phyloP scores from a whole-genome alignment of 345 rosid species.

The Arabis hirsuta region DNA sequence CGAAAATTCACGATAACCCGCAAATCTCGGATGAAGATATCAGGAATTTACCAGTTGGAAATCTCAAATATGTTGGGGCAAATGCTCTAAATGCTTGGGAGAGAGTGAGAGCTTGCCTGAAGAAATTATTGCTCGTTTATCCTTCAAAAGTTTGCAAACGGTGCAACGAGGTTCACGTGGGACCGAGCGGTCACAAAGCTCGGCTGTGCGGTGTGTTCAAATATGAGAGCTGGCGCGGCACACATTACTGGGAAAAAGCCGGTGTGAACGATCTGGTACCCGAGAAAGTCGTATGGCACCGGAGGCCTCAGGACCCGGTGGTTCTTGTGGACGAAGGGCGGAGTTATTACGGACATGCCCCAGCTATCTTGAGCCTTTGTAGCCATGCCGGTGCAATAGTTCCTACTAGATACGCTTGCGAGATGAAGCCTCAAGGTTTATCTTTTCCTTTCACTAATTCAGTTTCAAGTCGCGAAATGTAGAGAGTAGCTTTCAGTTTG shows the following conservation, averaged over 20 bases:
- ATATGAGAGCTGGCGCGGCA: constrained; percentile 75
- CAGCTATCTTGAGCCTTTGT: constrained; percentile 79
- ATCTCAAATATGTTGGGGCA: constrained; percentile 54
- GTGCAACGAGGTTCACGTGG: constrained; percentile 84
- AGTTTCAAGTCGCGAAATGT: neutral
- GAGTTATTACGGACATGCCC: constrained; percentile 83
- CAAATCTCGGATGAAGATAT: constrained; percentile 40
- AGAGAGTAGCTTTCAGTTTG: neutral
- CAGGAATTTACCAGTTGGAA: constrained; percentile 49
- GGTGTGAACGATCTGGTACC: constrained; percentile 79
- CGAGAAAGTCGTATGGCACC: constrained; percentile 73
- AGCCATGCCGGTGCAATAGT: constrained; percentile 67
- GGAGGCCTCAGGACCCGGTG: constrained; percentile 77
- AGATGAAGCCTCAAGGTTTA: constrained; percentile 78
- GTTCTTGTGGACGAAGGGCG: constrained; percentile 69
- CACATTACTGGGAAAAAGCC: constrained; percentile 84
- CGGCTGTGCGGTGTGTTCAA: constrained; percentile 81
- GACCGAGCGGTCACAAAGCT: constrained; percentile 88
- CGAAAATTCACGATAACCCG: constrained; percentile 28
- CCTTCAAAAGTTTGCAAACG: constrained; percentile 75
- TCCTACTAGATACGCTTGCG: constrained; percentile 58
- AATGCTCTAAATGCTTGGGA: constrained; percentile 78
- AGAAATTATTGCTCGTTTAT: constrained; percentile 64
- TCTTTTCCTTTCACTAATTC: constrained; percentile 42
- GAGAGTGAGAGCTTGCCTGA: constrained; percentile 59